A percentile compares a stretch with the other conserved stretches of the same genome.
phyloP scores from a whole-genome alignment of 345 rosid genomes.

The Gossypium mustelinum region DNA sequence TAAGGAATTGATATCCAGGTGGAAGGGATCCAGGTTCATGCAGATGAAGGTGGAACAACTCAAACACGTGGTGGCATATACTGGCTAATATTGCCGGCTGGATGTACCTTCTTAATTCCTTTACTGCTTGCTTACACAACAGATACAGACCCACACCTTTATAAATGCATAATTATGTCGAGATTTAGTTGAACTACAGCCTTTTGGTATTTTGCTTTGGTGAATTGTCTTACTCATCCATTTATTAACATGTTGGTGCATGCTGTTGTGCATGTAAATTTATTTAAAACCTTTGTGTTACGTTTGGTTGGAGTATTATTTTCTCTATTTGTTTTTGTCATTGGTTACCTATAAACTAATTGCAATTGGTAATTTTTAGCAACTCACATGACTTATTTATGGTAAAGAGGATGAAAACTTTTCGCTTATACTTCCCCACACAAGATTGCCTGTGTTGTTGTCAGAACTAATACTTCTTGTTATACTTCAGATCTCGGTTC shows the following conservation, averaged over 20 bases:
- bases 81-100: slow-evolving; percentile 61
- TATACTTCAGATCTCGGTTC: slow-evolving; percentile 55
- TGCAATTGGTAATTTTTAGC: no score
- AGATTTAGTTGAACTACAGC: slow-evolving; percentile 1
- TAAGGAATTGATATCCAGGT: slow-evolving; percentile 34
- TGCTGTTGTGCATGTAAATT: slow-evolving; percentile 2
- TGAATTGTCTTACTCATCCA: slow-evolving; percentile 5
- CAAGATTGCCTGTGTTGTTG: not conserved
- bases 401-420: no score
- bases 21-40: slow-evolving; percentile 66
- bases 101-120: slow-evolving; percentile 39
- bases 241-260: not conserved
- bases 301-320: no score
- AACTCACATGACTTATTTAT: no score
- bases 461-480: not conserved
- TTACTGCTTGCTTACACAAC: not conserved
- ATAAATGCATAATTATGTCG: not conserved
- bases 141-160: not conserved
- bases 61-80: slow-evolving; percentile 61
- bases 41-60: slow-evolving; percentile 67
- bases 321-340: no score
- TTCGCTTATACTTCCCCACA: not conserved
- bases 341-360: no score
- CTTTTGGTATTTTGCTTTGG: not conserved
- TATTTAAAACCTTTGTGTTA: not conserved